Percentiles rank a stretch among this genome's conserved stretches.
Conservation (phyloP, 768 basidiomycete genomes). For the Leccinum imitatum region DNA sequence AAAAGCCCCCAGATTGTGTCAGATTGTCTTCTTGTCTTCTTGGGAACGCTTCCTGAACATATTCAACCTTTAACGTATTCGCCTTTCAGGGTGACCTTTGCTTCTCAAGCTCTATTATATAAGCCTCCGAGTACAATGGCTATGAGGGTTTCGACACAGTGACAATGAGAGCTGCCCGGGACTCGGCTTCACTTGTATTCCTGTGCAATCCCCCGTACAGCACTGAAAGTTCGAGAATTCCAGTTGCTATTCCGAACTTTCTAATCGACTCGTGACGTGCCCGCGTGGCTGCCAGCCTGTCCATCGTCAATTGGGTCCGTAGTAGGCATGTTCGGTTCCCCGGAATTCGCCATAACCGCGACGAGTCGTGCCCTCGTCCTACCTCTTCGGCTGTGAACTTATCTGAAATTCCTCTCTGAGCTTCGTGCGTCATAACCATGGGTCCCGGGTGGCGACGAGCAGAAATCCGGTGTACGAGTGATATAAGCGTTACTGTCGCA, state of each 20-base stretch:
- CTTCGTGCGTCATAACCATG: conserved; percentile 1
- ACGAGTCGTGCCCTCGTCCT: background rate
- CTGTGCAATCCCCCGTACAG: conserved; percentile 17
- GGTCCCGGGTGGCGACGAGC: conserved; percentile 4
- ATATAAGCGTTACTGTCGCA: background rate
- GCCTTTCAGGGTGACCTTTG: conserved; percentile 10
- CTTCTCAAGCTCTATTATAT: conserved; percentile 30
- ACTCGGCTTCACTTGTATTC: conserved; percentile 7
- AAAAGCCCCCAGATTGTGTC: conserved; percentile 16
- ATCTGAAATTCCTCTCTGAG: conserved; percentile 4
- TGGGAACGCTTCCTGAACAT: conserved; percentile 17
- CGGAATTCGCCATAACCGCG: conserved; percentile 20
- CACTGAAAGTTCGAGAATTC: background rate
- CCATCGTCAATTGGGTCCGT: background rate
- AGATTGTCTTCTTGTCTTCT: conserved; percentile 14
- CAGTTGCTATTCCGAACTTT: conserved; percentile 2
- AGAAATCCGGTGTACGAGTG: background rate
- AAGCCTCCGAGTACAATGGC: conserved; percentile 32
- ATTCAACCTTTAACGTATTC: conserved; percentile 22
- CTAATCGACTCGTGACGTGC: background rate
- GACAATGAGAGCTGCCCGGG: conserved; percentile 7
- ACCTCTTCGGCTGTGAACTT: background rate
- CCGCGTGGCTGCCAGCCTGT: background rate
- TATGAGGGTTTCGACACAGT: conserved; percentile 5
- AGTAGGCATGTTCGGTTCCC: conserved; percentile 16